A percentile compares a stretch with the other conserved stretches of the same genome.
phyloP scores from a whole-genome alignment of 495 filamentous ascomycete genomes.

The Pseudevernia furfuracea region DNA sequence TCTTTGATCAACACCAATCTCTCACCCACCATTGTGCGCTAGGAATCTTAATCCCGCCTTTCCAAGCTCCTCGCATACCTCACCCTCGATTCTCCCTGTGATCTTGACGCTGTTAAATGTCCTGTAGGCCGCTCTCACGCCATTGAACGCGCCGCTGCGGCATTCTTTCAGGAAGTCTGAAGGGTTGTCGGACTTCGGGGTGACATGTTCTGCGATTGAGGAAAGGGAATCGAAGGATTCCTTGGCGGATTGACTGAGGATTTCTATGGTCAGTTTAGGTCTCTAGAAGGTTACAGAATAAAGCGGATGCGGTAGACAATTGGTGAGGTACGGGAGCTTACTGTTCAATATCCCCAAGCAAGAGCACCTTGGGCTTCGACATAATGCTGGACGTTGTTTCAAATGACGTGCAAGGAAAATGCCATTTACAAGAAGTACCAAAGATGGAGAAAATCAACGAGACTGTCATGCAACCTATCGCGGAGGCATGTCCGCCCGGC shows the following conservation, averaged over 20 bases:
- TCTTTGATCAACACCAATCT: background rate
- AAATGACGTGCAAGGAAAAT: background rate
- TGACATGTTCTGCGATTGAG: constrained; percentile 43
- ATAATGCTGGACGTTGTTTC: background rate
- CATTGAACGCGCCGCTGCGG: constrained; percentile 57
- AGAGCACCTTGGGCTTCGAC: constrained; percentile 46
- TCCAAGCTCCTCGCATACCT: constrained; percentile 55
- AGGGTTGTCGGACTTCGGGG: constrained; percentile 46
- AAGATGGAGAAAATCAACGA: background rate
- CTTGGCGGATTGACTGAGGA: constrained; percentile 32
- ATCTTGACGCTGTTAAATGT: constrained; percentile 60
- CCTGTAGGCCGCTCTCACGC: constrained; percentile 62
- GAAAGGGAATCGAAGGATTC: constrained; percentile 45
- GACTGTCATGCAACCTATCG: background rate
- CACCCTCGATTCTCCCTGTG: constrained; percentile 63
- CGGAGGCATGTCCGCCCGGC: background rate
- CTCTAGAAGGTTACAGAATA: constrained; percentile 17
- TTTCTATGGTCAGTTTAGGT: background rate
- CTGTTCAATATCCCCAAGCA: constrained; percentile 53
- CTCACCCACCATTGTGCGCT: constrained; percentile 44
- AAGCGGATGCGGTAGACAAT: background rate
- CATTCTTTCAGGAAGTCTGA: constrained; percentile 68
- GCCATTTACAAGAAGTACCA: background rate
- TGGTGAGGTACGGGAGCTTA: constrained; percentile 25
- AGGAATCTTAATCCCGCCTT: constrained; percentile 43